These are phyloP conservation scores for Fraxinus cuspidata DNA, from an alignment of 257 asterid genomes.

Conservation along the genomic window DNA sequence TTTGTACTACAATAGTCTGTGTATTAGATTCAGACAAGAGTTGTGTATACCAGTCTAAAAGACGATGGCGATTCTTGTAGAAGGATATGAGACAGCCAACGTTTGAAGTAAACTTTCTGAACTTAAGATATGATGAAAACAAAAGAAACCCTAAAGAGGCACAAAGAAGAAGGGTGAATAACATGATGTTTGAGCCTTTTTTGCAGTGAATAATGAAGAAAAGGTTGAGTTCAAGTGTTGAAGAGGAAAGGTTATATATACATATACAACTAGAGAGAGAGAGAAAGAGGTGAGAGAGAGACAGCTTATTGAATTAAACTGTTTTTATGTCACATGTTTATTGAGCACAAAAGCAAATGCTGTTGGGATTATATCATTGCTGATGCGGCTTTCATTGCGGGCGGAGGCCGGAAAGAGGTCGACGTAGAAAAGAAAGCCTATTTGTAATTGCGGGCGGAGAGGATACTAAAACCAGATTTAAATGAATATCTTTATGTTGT, in stretches of 20 bases:
- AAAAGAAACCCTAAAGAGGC: slow-evolving; percentile 12
- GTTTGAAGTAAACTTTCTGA: slow-evolving; percentile 22
- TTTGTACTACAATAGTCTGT: slow-evolving; percentile 55
- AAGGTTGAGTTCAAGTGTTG: neutral
- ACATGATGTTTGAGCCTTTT: neutral
- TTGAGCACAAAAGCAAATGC: neutral
- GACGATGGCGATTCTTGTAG: slow-evolving; percentile 60
- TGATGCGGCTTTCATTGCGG: neutral
- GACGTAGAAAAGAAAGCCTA: neutral
- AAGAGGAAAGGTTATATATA: neutral
- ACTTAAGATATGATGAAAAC: slow-evolving; percentile 1
- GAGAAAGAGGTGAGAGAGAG: neutral
- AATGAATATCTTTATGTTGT: too few relatives aligned
- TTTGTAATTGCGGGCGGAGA: too few relatives aligned
- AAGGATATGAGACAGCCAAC: slow-evolving; percentile 48
- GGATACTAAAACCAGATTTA: too few relatives aligned
- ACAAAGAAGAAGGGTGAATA: neutral
- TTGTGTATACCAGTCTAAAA: slow-evolving; percentile 65
- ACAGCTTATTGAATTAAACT: too few relatives aligned
- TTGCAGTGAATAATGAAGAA: neutral
- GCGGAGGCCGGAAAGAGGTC: neutral
- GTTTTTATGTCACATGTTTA: neutral
- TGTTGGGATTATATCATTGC: neutral
- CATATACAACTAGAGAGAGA: too few relatives aligned
- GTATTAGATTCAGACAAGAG: slow-evolving; percentile 43